phyloP scores from a whole-genome alignment of 2,329 filamentous ascomycete species.

The Ploettnerulaceae sp. region DNA sequence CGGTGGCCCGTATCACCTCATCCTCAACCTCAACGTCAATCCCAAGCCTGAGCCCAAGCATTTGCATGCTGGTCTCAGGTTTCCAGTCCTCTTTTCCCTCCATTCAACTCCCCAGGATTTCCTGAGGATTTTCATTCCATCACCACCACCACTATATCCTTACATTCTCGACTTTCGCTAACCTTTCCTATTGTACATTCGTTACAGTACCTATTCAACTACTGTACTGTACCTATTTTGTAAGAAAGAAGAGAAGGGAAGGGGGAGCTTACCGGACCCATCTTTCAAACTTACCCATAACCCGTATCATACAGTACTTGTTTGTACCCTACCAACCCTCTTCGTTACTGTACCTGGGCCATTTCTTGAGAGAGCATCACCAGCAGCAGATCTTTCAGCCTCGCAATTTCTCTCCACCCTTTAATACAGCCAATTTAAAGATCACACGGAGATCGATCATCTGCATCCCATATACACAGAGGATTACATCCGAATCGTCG shows the following conservation, averaged over 20 bases:
- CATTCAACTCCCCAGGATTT: slow-evolving; percentile 3
- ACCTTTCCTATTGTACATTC: not conserved
- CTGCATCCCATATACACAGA: slow-evolving; percentile 6
- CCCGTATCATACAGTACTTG: too few relatives aligned
- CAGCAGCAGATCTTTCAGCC: slow-evolving; percentile 4
- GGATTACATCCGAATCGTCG: not conserved
- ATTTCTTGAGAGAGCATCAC: too few relatives aligned
- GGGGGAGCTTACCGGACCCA: too few relatives aligned
- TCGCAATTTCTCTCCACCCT: not conserved
- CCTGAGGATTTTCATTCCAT: not conserved
- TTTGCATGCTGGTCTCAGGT: too few relatives aligned
- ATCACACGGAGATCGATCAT: not conserved
- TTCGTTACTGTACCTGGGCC: too few relatives aligned
- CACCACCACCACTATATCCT: not conserved
- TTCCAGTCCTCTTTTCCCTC: not conserved
- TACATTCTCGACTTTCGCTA: not conserved
- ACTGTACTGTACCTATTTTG: too few relatives aligned
- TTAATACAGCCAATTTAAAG: not conserved
- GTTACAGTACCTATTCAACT: not conserved
- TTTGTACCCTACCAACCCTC: too few relatives aligned
- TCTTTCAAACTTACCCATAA: too few relatives aligned
- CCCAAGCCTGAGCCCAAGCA: too few relatives aligned
- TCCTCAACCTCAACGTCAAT: not conserved
- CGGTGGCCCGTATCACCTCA: not conserved
- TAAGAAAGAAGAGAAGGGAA: too few relatives aligned